Conservation (phyloP, 2,329 filamentous ascomycete species). For the Paramyrothecium sp. region DNA sequence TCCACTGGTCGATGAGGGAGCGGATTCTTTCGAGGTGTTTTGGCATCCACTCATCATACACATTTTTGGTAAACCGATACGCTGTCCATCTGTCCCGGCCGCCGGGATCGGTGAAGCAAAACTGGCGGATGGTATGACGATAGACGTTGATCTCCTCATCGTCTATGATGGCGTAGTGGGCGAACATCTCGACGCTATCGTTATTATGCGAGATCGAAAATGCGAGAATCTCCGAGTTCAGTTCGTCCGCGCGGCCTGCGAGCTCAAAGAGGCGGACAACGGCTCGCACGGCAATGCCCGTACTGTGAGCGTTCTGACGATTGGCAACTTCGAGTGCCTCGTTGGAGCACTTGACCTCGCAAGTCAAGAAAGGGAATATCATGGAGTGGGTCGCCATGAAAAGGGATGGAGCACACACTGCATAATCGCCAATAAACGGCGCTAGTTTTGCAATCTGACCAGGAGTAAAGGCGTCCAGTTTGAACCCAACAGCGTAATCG, state of each 20-base stretch:
- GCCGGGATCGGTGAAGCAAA: constrained; percentile 26
- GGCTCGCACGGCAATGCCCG: neutral
- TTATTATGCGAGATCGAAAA: neutral
- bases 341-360: neutral
- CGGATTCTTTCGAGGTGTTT: neutral
- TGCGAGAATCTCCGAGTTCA: neutral
- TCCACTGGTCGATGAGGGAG: constrained; percentile 1
- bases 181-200: constrained; percentile 29
- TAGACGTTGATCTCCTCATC: constrained; percentile 27
- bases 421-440: neutral
- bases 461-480: neutral
- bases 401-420: neutral
- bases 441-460: neutral
- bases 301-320: neutral
- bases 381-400: neutral
- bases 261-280: neutral
- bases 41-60: neutral
- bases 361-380: neutral
- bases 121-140: constrained; percentile 29
- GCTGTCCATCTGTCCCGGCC: constrained; percentile 33
- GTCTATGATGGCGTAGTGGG: constrained; percentile 35
- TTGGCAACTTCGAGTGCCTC: neutral
- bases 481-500: neutral
- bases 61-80: constrained; percentile 10
- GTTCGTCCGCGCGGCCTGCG: neutral